phyloP scores from a whole-genome alignment of 257 asterid species.

The Gentiana dahurica region DNA sequence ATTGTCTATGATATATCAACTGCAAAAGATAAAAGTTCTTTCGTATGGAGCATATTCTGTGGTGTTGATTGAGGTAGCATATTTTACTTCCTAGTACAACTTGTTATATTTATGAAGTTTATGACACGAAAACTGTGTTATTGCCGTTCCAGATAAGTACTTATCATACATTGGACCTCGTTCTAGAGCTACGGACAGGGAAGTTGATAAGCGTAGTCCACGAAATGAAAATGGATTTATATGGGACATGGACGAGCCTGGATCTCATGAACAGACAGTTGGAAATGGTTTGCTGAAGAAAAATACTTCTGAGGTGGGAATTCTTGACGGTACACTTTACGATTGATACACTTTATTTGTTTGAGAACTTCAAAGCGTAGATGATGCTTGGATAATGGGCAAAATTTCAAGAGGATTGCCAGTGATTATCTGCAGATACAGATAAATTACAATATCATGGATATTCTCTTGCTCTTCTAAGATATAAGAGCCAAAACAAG shows the following conservation, averaged over 20 bases:
- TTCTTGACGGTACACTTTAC: conserved; percentile 24
- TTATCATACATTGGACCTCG: conserved; percentile 37
- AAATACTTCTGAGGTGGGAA: conserved; percentile 40
- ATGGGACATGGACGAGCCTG: conserved; percentile 54
- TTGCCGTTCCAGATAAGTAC: conserved; percentile 53
- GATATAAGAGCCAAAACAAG: conserved; percentile 24
- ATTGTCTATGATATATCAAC: not conserved
- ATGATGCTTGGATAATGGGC: conserved; percentile 32
- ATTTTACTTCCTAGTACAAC: not conserved
- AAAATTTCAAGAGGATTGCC: conserved; percentile 16
- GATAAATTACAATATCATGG: conserved; percentile 21
- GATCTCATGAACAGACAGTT: conserved; percentile 32
- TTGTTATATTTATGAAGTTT: not conserved
- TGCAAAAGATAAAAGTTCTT: not conserved
- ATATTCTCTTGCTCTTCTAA: conserved; percentile 22
- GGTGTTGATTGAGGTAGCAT: not conserved
- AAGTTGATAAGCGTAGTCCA: conserved; percentile 23
- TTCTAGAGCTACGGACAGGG: conserved; percentile 30
- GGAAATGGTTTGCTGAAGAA: conserved; percentile 47
- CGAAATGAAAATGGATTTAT: conserved; percentile 77
- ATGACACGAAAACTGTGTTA: not conserved
- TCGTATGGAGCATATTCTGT: not conserved
- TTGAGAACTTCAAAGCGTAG: conserved; percentile 10
- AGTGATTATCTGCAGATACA: conserved; percentile 16
- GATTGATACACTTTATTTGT: conserved; percentile 28